Evolutionary conservation across 2,329 filamentous ascomycete species (phyloP).

Genomic region (Penicillium sp.): DNA sequence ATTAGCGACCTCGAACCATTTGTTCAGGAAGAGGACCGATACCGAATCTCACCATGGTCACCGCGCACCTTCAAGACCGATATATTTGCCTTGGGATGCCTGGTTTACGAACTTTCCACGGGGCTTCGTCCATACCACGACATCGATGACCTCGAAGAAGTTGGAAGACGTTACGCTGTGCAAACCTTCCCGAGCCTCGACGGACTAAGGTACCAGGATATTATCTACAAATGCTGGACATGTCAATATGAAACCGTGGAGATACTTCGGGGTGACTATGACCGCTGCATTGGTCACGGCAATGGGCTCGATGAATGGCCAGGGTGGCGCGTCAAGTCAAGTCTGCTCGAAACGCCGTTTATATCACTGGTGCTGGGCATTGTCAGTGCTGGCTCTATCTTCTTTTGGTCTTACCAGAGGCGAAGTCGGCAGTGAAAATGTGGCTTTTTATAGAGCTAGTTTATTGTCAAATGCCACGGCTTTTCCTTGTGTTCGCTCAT

Average conservation of each 20-base stretch:
- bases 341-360: not conserved
- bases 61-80: not conserved
- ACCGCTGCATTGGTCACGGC: not conserved
- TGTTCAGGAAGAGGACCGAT: constrained; percentile 3
- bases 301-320: not conserved
- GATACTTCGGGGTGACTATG: not conserved
- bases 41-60: not conserved
- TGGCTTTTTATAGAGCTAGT: too few species aligned
- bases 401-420: not conserved
- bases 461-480: not conserved
- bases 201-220: not conserved
- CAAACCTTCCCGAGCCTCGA: not conserved
- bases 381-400: not conserved
- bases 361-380: not conserved
- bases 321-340: not conserved
- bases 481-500: not conserved
- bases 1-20: not conserved
- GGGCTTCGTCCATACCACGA: constrained; percentile 1
- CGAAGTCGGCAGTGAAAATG: too few species aligned
- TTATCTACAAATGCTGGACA: constrained; percentile 7
- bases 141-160: constrained; percentile 1
- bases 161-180: not conserved
- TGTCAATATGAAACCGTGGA: not conserved
- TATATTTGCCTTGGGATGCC: constrained; percentile 5
- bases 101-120: constrained; percentile 2